Conservation (phyloP, 164 flowering plant species). For the Magnolia sinica region DNA sequence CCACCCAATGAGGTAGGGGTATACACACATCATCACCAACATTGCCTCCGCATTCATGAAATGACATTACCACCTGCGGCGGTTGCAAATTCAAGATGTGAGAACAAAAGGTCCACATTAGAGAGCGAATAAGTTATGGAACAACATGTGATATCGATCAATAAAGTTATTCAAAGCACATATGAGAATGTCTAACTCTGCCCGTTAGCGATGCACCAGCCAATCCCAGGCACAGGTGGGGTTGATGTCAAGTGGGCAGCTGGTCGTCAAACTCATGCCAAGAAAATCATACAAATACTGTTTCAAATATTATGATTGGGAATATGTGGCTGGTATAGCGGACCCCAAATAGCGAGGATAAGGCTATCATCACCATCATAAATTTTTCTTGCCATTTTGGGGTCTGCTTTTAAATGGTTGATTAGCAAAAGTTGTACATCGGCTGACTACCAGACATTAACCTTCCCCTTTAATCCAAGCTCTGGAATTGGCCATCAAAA, state of each 20-base stretch:
- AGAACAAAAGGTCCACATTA: not conserved
- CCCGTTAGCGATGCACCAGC: too few species aligned
- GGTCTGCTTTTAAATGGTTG: too few species aligned
- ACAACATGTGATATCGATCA: not conserved
- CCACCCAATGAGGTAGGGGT: conserved; percentile 95
- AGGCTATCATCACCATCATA: too few species aligned
- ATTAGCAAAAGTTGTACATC: too few species aligned
- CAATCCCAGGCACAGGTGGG: too few species aligned
- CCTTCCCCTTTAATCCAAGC: too few species aligned
- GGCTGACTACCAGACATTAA: too few species aligned
- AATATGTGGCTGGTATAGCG: not conserved
- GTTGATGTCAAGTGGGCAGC: not conserved
- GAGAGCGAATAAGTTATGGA: not conserved
- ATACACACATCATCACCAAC: conserved; percentile 96
- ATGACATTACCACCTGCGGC: conserved; percentile 87
- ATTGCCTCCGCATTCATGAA: conserved; percentile 99
- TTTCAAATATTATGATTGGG: not conserved
- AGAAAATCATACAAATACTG: not conserved
- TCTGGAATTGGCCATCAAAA: too few species aligned
- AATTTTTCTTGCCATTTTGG: too few species aligned
- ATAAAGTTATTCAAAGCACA: not conserved
- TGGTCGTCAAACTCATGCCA: not conserved
- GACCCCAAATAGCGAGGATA: not conserved
- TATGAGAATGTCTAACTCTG: not conserved
- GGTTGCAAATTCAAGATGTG: conserved; percentile 13